Percentiles rank a stretch among this genome's conserved stretches.
These are phyloP conservation scores for Exidia glandulosa DNA, from an alignment of 768 basidiomycete species.

Conservation along the genomic window DNA sequence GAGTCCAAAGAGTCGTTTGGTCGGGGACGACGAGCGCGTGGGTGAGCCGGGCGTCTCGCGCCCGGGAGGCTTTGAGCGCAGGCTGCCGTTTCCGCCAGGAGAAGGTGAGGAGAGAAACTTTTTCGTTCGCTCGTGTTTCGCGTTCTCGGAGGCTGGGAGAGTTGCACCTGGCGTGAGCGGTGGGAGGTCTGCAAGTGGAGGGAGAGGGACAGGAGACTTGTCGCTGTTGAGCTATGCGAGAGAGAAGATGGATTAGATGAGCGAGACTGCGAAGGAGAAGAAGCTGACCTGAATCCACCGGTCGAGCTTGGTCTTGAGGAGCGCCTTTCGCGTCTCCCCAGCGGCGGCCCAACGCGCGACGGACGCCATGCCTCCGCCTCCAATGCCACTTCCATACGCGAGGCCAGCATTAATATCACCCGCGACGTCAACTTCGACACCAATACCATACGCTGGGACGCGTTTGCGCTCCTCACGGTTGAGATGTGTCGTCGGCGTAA, in stretches of 20 bases:
- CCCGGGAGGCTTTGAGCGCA: constrained; percentile 21
- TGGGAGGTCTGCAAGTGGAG: constrained; percentile 61
- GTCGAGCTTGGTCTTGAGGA: constrained; percentile 48
- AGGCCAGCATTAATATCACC: constrained; percentile 64
- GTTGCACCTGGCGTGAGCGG: constrained; percentile 34
- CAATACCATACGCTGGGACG: constrained; percentile 71
- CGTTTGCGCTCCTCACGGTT: constrained; percentile 55
- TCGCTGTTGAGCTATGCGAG: constrained; percentile 39
- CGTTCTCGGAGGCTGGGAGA: constrained; percentile 10
- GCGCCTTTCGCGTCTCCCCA: constrained; percentile 46
- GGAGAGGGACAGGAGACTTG: constrained; percentile 32
- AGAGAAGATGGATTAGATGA: constrained; percentile 1
- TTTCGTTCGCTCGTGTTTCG: constrained; percentile 57
- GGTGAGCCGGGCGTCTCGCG: constrained; percentile 1
- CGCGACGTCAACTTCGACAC: constrained; percentile 71
- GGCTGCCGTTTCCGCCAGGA: constrained; percentile 44
- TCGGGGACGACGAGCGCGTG: constrained; percentile 2
- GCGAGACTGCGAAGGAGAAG: too few species aligned
- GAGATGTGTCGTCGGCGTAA: constrained; percentile 64
- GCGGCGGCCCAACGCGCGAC: constrained; percentile 80
- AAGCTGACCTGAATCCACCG: constrained; percentile 50
- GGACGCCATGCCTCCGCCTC: constrained; percentile 72
- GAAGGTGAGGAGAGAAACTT: constrained; percentile 62
- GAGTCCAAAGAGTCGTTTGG: constrained; percentile 12
- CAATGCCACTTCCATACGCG: constrained; percentile 12